A percentile compares a stretch with the other conserved stretches of the same genome.
Evolutionary conservation across 176 grass and related monocot species (phyloP).

Genomic region (Triticum urartu): DNA sequence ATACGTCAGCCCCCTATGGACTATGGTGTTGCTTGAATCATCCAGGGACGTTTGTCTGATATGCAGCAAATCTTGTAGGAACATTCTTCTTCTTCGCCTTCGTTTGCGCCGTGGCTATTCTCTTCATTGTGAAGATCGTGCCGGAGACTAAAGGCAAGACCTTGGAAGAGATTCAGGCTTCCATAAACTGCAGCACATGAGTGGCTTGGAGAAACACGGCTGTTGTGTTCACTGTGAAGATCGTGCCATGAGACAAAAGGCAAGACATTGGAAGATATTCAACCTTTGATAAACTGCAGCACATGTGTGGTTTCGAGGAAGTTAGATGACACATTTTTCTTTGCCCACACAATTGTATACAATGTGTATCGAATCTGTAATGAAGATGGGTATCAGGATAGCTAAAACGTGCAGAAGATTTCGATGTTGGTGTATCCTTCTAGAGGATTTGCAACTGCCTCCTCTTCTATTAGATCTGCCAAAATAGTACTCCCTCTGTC

Average conservation of each 20-base stretch:
- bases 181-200: conserved; percentile 26
- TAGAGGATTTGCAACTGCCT: background rate
- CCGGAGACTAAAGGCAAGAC: conserved; percentile 61
- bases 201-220: background rate
- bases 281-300: conserved; percentile 30
- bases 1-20: background rate
- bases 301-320: no score
- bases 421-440: background rate
- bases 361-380: background rate
- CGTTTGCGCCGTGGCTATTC: conserved; percentile 32
- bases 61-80: background rate
- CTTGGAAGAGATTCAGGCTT: conserved; percentile 58
- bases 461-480: background rate
- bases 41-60: background rate
- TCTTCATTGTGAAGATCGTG: conserved; percentile 46
- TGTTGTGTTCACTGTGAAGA: conserved; percentile 29
- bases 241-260: conserved; percentile 46
- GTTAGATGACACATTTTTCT: background rate
- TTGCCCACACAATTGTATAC: background rate
- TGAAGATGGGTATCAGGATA: background rate
- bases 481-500: no score
- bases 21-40: background rate
- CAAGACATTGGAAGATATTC: conserved; percentile 44
- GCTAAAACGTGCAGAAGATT: background rate
- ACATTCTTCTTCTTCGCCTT: conserved; percentile 49